phyloP scores from a whole-genome alignment of 2,329 filamentous ascomycete species.

The Rhytidhysteron rufulum region DNA sequence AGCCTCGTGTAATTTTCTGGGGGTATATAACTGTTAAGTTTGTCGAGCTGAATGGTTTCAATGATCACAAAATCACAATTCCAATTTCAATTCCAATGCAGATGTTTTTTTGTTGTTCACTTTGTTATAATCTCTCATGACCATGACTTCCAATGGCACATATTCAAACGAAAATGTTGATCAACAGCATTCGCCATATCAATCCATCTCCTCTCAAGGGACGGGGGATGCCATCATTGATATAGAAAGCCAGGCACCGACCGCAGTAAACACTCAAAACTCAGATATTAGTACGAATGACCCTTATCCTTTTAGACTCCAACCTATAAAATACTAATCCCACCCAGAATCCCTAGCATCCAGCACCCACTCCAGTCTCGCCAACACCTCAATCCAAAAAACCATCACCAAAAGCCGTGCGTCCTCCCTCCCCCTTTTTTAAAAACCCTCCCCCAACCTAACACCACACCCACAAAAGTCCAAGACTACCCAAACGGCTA shows the following conservation, averaged over 20 bases:
- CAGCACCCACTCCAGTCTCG: background rate
- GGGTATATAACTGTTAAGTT: no score
- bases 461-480: conserved; percentile 14
- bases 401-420: conserved; percentile 13
- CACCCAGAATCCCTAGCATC: background rate
- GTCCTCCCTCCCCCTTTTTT: no score
- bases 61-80: background rate
- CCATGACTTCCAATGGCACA: background rate
- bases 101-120: background rate
- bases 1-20: no score
- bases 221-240: conserved; percentile 7
- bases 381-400: conserved; percentile 6
- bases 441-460: no score
- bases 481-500: conserved; percentile 27
- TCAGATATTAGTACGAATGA: conserved; percentile 1
- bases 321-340: conserved; percentile 1
- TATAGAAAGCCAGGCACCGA: conserved; percentile 11
- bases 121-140: background rate
- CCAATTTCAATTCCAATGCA: background rate
- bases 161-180: background rate
- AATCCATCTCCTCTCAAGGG: background rate
- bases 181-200: background rate
- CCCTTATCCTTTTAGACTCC: no score
- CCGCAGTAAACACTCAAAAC: conserved; percentile 6
- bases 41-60: no score